Evolutionary conservation across 225 moss, liverwort and hornwort species (phyloP), one percentile per base, ranked within the genome.

Genomic region (Physcomitrium patens): DNA sequence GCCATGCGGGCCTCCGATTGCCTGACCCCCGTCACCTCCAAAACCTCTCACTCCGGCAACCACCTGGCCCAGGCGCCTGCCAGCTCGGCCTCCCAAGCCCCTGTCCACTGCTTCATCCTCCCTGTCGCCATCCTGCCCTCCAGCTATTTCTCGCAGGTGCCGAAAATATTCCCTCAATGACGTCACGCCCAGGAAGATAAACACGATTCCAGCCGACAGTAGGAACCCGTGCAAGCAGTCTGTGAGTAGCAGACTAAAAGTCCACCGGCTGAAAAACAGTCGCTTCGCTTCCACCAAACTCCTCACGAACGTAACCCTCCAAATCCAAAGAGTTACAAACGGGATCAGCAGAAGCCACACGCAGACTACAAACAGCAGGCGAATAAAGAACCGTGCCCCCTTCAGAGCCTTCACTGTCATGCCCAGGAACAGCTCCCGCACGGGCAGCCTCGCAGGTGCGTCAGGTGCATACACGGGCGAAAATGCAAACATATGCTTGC

Each of bases 111-210:
- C 94, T 23, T 84, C 91, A 27, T 92, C 91, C 60, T 89, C 91
- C 52, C 76, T 76, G 19, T 76, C 85, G 31, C 69, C 85, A 81
- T 86, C 89, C 65, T 85, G 92, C 62, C 86, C 93, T 49, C 87
- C 91, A 73, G 80, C 80, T 44, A 95, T 79, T 77, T 95, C 99
- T 62, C 93, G 91, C 73, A 95, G 68, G 83, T 99, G 99, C 28
- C 95, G 93, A 79, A 99, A 95, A 72, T 99, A 99, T 75, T 99
- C 99, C 47, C 99, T 80, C 74, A 99, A 77, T 16, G 99, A 99
- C 42, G 99, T 99, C 65, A 90, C 99, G n/a, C 95, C 99, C 80
- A 99, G 91, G 73, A 99, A 99, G 49, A 99, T 99, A 73, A 99
- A 99, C 66, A 99, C 90, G 79, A 99, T 99, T 59, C 99, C 99